These are phyloP conservation scores for Coprinopsis marcescibilis DNA, from an alignment of 768 basidiomycete species.

Conservation along the genomic window DNA sequence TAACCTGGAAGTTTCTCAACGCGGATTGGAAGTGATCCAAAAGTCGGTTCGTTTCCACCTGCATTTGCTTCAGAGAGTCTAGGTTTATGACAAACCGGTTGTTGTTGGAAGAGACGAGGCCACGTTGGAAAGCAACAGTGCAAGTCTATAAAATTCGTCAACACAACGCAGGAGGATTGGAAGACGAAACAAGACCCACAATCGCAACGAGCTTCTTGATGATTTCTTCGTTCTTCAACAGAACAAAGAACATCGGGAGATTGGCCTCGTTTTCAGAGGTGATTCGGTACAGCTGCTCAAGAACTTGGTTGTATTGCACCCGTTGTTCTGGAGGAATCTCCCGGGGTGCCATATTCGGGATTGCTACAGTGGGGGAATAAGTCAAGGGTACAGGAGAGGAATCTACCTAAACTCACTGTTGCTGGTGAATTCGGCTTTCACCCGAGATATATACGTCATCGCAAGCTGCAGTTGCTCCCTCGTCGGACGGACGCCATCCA, in stretches of 20 bases:
- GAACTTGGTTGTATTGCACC: slow-evolving; percentile 41
- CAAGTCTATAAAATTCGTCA: slow-evolving; percentile 29
- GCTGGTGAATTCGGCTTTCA: slow-evolving; percentile 29
- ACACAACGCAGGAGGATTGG: background rate
- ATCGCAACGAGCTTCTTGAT: slow-evolving; percentile 49
- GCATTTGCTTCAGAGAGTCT: slow-evolving; percentile 38
- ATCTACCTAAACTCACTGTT: slow-evolving; percentile 17
- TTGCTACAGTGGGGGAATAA: slow-evolving; percentile 21
- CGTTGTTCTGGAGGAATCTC: slow-evolving; percentile 50
- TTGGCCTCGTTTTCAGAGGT: slow-evolving; percentile 45
- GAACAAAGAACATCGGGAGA: slow-evolving; percentile 39
- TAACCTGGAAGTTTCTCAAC: slow-evolving; percentile 14
- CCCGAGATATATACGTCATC: slow-evolving; percentile 9
- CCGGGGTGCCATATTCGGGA: slow-evolving; percentile 26
- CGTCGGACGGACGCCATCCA: slow-evolving; percentile 15
- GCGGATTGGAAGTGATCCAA: slow-evolving; percentile 32
- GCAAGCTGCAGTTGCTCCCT: slow-evolving; percentile 21
- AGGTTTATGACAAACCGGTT: slow-evolving; percentile 38
- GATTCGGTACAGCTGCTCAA: slow-evolving; percentile 44
- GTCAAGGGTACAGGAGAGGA: background rate
- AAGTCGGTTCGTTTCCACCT: slow-evolving; percentile 34
- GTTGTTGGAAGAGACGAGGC: slow-evolving; percentile 28
- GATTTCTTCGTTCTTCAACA: slow-evolving; percentile 42
- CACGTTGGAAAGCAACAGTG: slow-evolving; percentile 40
- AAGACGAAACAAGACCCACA: slow-evolving; percentile 32